These are phyloP conservation scores for Bauhinia variegata DNA, from an alignment of 306 rosid genomes.

Conservation along the genomic window DNA sequence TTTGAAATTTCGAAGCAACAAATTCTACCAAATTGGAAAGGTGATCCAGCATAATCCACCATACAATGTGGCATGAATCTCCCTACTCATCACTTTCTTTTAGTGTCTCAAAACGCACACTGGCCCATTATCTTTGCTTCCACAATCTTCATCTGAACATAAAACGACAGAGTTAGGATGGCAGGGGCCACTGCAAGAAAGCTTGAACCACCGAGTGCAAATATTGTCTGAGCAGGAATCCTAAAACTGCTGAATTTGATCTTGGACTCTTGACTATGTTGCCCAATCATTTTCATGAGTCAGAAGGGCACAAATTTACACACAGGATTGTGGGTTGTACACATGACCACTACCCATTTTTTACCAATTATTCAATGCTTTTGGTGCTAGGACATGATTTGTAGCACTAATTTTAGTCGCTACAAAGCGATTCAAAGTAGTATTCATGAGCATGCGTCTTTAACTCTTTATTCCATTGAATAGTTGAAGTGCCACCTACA, in stretches of 20 bases:
- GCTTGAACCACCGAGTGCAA: no score
- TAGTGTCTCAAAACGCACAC: conserved; percentile 18
- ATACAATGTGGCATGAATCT: conserved; percentile 14
- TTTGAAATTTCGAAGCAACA: not conserved
- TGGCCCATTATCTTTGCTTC: not conserved
- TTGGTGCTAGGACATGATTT: conserved; percentile 15
- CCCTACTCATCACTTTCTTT: conserved; percentile 21
- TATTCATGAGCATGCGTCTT: no score
- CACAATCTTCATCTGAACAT: not conserved
- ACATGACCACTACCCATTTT: conserved; percentile 33
- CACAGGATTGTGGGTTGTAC: conserved; percentile 25
- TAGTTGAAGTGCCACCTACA: not conserved
- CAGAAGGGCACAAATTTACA: no score
- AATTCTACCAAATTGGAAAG: conserved; percentile 19
- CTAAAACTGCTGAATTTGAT: no score
- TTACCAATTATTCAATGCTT: conserved; percentile 24
- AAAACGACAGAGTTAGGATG: not conserved
- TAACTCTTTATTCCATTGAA: no score
- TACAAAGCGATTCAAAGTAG: not conserved
- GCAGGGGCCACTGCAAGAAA: not conserved
- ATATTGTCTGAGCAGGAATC: not conserved
- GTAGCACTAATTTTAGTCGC: conserved; percentile 2
- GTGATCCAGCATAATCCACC: conserved; percentile 42
- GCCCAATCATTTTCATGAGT: conserved; percentile 2
- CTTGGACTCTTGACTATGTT: not conserved